Percentiles rank a stretch among this genome's conserved stretches.
Evolutionary conservation across 2,329 filamentous ascomycete genomes (phyloP).

Genomic region (Elsinoe batatas): DNA sequence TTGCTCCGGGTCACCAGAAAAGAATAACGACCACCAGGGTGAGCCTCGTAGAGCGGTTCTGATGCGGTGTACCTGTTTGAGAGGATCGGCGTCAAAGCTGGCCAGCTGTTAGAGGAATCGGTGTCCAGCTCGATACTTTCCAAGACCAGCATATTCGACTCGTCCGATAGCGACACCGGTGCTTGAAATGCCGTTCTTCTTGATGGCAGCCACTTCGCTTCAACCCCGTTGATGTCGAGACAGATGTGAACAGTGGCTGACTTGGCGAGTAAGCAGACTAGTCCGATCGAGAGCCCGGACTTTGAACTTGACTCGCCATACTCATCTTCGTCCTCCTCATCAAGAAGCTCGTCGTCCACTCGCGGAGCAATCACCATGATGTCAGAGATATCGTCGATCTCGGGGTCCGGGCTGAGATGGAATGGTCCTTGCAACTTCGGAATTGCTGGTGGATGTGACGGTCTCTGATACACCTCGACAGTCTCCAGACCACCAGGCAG

Average conservation of each 20-base stretch:
- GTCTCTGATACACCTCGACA: constrained; percentile 47
- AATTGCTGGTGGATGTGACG: constrained; percentile 43
- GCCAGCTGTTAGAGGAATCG: constrained; percentile 14
- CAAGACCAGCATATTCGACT: constrained; percentile 7
- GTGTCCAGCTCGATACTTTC: constrained; percentile 2
- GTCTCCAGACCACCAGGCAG: constrained; percentile 28
- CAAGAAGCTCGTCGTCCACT: constrained; percentile 43
- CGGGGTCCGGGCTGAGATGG: constrained; percentile 39
- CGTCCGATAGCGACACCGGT: not conserved
- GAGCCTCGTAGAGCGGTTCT: constrained; percentile 3
- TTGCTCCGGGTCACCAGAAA: constrained; percentile 48
- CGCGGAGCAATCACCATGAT: constrained; percentile 48
- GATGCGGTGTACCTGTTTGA: not conserved
- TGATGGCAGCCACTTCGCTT: constrained; percentile 52
- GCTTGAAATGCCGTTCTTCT: constrained; percentile 19
- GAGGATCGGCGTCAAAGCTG: constrained; percentile 19
- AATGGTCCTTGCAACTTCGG: constrained; percentile 56
- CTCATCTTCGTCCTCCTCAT: constrained; percentile 43
- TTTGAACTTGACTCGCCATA: constrained; percentile 31
- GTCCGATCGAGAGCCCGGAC: constrained; percentile 44
- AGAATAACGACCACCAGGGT: constrained; percentile 44
- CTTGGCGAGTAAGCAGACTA: constrained; percentile 49
- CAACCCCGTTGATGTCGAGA: constrained; percentile 51
- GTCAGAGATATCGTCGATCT: constrained; percentile 50
- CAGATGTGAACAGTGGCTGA: constrained; percentile 49